Evolutionary conservation across 352 stramenopile genomes (phyloP).

Genomic region (Lagenidium sp.): DNA sequence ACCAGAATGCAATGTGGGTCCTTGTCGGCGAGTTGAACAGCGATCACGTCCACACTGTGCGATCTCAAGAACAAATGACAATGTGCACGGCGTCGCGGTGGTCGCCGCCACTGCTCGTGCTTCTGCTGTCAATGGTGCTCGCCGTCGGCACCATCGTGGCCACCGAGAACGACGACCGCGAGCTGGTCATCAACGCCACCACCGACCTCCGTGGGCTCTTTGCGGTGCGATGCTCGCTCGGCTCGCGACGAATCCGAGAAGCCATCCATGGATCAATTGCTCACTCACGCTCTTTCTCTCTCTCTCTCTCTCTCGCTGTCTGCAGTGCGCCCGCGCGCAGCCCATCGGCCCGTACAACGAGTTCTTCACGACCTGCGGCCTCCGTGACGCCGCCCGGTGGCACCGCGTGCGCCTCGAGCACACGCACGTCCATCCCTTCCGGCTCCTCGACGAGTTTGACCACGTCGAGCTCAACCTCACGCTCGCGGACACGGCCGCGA

Average conservation of each 20-base stretch:
- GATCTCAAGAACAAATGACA: no score
- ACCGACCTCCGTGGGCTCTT: not conserved
- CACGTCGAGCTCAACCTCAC: slow-evolving; percentile 44
- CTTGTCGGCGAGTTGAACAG: no score
- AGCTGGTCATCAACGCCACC: slow-evolving; percentile 9
- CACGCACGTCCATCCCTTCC: not conserved
- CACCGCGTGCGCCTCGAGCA: no score
- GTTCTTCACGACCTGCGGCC: not conserved
- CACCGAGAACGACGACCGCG: slow-evolving; percentile 8
- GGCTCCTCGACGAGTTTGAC: slow-evolving; percentile 6
- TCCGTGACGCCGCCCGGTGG: no score
- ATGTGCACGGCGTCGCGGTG: no score
- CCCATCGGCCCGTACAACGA: not conserved
- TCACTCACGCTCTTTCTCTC: not conserved
- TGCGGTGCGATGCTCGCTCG: not conserved
- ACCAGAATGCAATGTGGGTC: no score
- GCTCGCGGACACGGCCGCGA: slow-evolving; percentile 22
- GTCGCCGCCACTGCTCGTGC: no score
- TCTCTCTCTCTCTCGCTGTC: not conserved
- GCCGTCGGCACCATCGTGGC: slow-evolving; percentile 4
- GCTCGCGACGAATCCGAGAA: no score
- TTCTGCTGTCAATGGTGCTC: no score
- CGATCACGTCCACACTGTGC: no score
- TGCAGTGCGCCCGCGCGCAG: not conserved
- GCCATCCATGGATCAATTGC: no score